phyloP scores from a whole-genome alignment of 495 filamentous ascomycete genomes.

The Penicillium ochrochloron region DNA sequence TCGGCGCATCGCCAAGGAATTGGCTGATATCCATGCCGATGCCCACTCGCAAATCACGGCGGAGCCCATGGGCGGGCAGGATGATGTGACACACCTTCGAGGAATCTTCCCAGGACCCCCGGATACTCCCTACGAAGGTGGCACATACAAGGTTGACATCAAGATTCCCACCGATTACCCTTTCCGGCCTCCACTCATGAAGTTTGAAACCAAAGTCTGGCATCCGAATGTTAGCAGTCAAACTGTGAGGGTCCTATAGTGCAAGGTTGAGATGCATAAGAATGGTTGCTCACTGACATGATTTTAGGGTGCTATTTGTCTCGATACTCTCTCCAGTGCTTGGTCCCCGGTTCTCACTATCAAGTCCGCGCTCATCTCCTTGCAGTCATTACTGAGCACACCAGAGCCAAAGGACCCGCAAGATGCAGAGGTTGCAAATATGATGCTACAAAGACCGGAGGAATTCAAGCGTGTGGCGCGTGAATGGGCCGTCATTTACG shows the following conservation, averaged over 20 bases:
- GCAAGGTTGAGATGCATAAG: background rate
- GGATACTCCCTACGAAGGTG: slow-evolving; percentile 92
- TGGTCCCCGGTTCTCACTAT: slow-evolving; percentile 97
- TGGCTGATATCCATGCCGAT: slow-evolving; percentile 83
- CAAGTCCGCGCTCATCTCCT: slow-evolving; percentile 89
- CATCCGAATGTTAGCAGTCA: slow-evolving; percentile 96
- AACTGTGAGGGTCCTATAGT: slow-evolving; percentile 65
- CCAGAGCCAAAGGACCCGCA: slow-evolving; percentile 97
- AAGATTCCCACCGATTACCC: slow-evolving; percentile 88
- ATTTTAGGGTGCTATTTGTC: slow-evolving; percentile 88
- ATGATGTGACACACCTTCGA: slow-evolving; percentile 82
- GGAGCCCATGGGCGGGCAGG: slow-evolving; percentile 61
- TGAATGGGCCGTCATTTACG: slow-evolving; percentile 87
- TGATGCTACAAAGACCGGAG: slow-evolving; percentile 79
- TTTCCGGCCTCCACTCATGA: slow-evolving; percentile 90
- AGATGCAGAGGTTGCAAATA: slow-evolving; percentile 92
- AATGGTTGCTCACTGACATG: slow-evolving; percentile 1
- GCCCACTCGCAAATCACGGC: slow-evolving; percentile 73
- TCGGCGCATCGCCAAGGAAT: slow-evolving; percentile 89
- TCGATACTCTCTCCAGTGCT: slow-evolving; percentile 85
- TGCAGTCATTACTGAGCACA: slow-evolving; percentile 89
- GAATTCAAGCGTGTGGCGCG: slow-evolving; percentile 83
- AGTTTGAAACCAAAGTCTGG: slow-evolving; percentile 95
- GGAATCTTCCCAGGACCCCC: slow-evolving; percentile 88
- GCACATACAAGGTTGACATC: slow-evolving; percentile 82